These are phyloP conservation scores for Geum urbanum DNA, from an alignment of 306 rosid genomes.

Conservation along the genomic window DNA sequence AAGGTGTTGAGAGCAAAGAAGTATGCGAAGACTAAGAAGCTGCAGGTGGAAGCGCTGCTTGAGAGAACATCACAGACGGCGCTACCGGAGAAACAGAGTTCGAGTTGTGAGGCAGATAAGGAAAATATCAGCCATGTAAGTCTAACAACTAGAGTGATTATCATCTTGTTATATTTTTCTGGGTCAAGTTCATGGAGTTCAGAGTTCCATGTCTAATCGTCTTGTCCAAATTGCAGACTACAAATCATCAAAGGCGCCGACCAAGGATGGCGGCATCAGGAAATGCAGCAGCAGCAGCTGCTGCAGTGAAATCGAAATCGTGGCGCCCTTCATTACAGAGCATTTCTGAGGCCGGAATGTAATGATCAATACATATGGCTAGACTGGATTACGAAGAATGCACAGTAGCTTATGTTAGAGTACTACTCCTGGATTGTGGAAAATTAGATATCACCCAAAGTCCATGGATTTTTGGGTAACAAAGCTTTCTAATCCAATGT, in stretches of 20 bases:
- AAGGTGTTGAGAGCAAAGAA: constrained; percentile 87
- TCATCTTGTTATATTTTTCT: background rate
- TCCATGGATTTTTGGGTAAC: constrained; percentile 32
- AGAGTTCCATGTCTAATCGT: background rate
- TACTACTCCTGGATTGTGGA: constrained; percentile 24
- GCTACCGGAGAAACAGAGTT: constrained; percentile 29
- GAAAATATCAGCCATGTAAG: constrained; percentile 53
- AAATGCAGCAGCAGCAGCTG: constrained; percentile 49
- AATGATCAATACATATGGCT: constrained; percentile 25
- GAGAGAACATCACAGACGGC: constrained; percentile 22
- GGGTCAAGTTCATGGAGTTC: background rate
- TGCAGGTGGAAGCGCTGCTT: constrained; percentile 33
- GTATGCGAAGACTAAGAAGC: constrained; percentile 64
- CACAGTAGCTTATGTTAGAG: constrained; percentile 18
- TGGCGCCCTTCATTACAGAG: constrained; percentile 96
- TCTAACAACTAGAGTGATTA: constrained; percentile 8
- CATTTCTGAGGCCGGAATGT: constrained; percentile 67
- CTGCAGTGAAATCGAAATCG: constrained; percentile 50
- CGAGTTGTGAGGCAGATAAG: constrained; percentile 36
- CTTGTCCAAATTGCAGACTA: constrained; percentile 44
- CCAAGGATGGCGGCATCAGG: constrained; percentile 37
- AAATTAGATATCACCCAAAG: constrained; percentile 24
- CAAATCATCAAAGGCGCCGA: constrained; percentile 54
- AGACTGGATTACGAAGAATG: constrained; percentile 8
- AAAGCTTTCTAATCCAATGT: constrained; percentile 37